Conservation (phyloP, 2,329 filamentous ascomycete genomes). For the Cordyceps cateniannulata region DNA sequence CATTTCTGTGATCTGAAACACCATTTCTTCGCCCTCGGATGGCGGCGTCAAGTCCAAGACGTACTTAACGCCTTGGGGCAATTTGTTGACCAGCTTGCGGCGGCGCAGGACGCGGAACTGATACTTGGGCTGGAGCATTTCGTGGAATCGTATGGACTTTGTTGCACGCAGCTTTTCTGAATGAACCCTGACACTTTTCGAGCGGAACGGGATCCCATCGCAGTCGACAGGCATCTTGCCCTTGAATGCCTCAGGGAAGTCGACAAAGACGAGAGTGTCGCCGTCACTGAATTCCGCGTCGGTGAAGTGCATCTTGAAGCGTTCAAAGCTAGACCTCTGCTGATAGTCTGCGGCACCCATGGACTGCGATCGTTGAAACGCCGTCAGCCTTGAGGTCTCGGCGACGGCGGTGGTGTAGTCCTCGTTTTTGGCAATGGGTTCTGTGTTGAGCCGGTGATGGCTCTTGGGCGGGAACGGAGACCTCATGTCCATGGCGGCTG, state of each 20-base stretch:
- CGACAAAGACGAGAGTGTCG: constrained; percentile 40
- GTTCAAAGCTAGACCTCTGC: not conserved
- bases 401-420: not conserved
- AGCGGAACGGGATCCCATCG: constrained; percentile 25
- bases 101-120: constrained; percentile 35
- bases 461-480: not conserved
- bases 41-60: constrained; percentile 59
- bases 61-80: constrained; percentile 44
- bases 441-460: not conserved
- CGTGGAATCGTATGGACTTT: constrained; percentile 40
- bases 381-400: not conserved
- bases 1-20: constrained; percentile 51
- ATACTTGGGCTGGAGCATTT: constrained; percentile 35
- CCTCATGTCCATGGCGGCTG: not conserved
- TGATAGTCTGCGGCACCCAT: not conserved
- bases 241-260: constrained; percentile 25
- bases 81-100: constrained; percentile 26
- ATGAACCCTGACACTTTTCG: constrained; percentile 36
- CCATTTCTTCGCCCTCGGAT: constrained; percentile 54
- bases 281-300: constrained; percentile 22
- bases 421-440: not conserved
- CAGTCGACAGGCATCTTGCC: constrained; percentile 25
- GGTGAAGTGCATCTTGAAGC: constrained; percentile 16
- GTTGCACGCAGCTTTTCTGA: constrained; percentile 41
- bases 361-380: not conserved